Conservation (phyloP, 768 basidiomycete species). For the Macrocybe gigantea region DNA sequence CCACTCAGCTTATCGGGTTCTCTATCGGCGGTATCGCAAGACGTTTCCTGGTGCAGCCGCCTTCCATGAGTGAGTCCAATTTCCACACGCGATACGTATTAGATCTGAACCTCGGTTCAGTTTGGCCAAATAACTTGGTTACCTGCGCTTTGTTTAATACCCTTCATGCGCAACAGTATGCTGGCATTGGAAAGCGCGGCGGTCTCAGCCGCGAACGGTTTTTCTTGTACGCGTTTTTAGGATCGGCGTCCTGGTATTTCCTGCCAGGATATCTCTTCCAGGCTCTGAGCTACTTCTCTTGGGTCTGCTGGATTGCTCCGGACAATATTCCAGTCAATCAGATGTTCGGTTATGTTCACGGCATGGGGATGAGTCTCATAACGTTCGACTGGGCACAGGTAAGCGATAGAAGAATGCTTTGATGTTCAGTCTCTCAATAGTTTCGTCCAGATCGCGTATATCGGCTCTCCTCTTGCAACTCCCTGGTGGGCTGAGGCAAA, state of each 20-base stretch:
- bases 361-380: conserved; percentile 64
- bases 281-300: conserved; percentile 55
- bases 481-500: conserved; percentile 86
- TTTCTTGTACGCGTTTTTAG: conserved; percentile 61
- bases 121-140: conserved; percentile 76
- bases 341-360: conserved; percentile 63
- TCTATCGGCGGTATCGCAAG: conserved; percentile 69
- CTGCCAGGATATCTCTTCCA: conserved; percentile 73
- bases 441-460: conserved; percentile 46
- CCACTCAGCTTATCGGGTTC: conserved; percentile 75
- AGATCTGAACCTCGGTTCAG: conserved; percentile 36
- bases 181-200: conserved; percentile 56
- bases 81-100: not conserved
- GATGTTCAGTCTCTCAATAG: conserved; percentile 17
- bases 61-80: conserved; percentile 53
- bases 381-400: conserved; percentile 84
- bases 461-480: conserved; percentile 65
- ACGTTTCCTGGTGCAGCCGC: conserved; percentile 72
- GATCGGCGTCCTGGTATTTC: conserved; percentile 58
- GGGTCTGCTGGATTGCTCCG: conserved; percentile 64
- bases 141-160: conserved; percentile 77
- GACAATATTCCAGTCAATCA: conserved; percentile 65
- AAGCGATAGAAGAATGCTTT: not conserved
- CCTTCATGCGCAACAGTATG: conserved; percentile 65
- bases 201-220: conserved; percentile 74